A percentile compares a stretch with the other conserved stretches of the same genome.
Conservation (phyloP, 2,329 filamentous ascomycete genomes). For the Hirsutella rhossiliensis region DNA sequence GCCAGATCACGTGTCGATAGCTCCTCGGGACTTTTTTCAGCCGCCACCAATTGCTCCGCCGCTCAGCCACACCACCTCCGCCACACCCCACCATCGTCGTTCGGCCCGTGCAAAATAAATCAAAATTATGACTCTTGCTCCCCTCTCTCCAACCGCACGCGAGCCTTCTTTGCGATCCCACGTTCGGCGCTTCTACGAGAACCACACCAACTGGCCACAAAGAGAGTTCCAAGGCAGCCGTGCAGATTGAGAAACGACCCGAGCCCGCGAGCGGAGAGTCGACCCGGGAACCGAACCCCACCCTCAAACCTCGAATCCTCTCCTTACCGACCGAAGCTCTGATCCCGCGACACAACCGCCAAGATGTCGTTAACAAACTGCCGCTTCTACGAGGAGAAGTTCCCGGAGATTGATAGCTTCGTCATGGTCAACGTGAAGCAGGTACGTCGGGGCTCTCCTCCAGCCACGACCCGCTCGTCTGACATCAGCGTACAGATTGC, state of each 20-base stretch:
- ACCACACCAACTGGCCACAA: background rate
- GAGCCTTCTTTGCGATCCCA: slow-evolving; percentile 1
- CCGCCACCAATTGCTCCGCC: slow-evolving; percentile 10
- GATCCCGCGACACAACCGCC: slow-evolving; percentile 30
- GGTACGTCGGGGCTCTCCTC: slow-evolving; percentile 35
- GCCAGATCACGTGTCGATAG: slow-evolving; percentile 20
- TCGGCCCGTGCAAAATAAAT: slow-evolving; percentile 22
- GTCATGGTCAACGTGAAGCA: slow-evolving; percentile 99
- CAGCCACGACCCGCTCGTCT: background rate
- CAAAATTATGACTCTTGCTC: slow-evolving; percentile 29
- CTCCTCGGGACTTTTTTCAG: slow-evolving; percentile 10
- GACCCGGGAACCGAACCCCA: slow-evolving; percentile 18
- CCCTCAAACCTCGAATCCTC: slow-evolving; percentile 6
- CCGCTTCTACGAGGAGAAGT: slow-evolving; percentile 97
- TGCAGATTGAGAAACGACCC: slow-evolving; percentile 1
- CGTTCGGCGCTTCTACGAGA: background rate
- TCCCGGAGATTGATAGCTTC: slow-evolving; percentile 90
- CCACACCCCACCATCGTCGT: slow-evolving; percentile 28
- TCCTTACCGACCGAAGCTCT: slow-evolving; percentile 11
- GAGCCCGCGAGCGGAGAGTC: slow-evolving; percentile 12
- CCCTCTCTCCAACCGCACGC: background rate
- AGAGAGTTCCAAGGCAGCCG: background rate
- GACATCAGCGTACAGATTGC: slow-evolving; percentile 55
- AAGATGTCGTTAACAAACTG: slow-evolving; percentile 93
- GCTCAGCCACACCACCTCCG: slow-evolving; percentile 23